Conservation (phyloP, 805 yeast species). For the Zygoascus ofunaensis region DNA sequence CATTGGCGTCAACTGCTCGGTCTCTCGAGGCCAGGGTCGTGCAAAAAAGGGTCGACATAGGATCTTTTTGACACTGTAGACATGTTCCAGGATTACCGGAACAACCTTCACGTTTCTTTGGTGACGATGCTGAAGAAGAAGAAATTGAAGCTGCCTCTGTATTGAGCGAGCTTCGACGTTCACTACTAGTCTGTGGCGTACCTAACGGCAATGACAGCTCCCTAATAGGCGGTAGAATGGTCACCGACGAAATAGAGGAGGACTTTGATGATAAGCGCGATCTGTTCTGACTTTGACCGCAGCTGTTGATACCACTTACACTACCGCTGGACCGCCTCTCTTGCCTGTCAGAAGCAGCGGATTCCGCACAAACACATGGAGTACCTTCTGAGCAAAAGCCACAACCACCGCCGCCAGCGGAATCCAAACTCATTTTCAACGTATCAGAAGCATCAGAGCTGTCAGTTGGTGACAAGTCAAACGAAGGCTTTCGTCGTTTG, state of each 20-base stretch:
- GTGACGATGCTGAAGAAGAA: slow-evolving; percentile 18
- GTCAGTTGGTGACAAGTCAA: slow-evolving; percentile 3
- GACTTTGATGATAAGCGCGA: background rate
- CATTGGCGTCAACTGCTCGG: slow-evolving; percentile 5
- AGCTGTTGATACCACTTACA: no score
- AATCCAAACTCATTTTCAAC: slow-evolving; percentile 1
- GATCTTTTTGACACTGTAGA: slow-evolving; percentile 71
- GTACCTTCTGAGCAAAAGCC: slow-evolving; percentile 92
- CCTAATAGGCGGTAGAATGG: slow-evolving; percentile 2
- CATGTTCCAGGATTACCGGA: slow-evolving; percentile 88
- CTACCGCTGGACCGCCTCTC: background rate
- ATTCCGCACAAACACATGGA: slow-evolving; percentile 64
- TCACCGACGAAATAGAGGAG: background rate
- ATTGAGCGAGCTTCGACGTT: slow-evolving; percentile 7
- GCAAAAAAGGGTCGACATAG: slow-evolving; percentile 83
- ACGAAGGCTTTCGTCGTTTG: background rate
- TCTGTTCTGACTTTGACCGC: background rate
- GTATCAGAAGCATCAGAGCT: slow-evolving; percentile 8
- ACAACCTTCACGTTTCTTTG: slow-evolving; percentile 41
- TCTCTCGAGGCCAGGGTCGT: slow-evolving; percentile 59
- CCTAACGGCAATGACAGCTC: slow-evolving; percentile 14
- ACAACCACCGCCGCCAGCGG: slow-evolving; percentile 38
- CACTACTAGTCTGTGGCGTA: background rate
- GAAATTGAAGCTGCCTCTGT: slow-evolving; percentile 15
- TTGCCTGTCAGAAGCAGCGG: background rate